Base-by-base conservation (phyloP, 2,329 filamentous ascomycete species). In the Talaromyces sp. region DNA sequence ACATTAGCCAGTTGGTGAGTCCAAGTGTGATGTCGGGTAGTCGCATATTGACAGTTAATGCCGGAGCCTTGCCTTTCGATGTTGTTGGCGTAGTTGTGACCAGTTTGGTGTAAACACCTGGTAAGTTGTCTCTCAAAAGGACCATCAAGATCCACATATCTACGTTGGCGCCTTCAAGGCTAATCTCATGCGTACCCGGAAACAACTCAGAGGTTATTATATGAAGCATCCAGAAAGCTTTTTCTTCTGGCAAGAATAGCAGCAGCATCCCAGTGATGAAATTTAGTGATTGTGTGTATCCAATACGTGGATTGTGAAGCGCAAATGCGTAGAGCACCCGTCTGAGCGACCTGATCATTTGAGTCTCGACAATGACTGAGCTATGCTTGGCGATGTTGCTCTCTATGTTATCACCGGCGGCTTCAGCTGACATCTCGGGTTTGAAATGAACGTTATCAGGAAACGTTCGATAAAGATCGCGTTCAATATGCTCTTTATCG, bases 1-100 rank as follows among this genome's bases (percentile, higher is more conserved):
- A 96, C 94, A 98, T 97, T 77, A 98, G 96, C 94, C 94, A 98
- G 3, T 93, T 91, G 10, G 93, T 97, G 77, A 95, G 92, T 70
- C 93, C 96, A 5, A 98, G 85, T 0, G 92, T 95, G 69, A 98
- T 94, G 13, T 94, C 93, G 0, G 94, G 94, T 11, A 97, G 84
- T 4, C 90, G 85, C 9, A 78, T 78, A 54, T 76, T 68, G 66
- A 80, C 72, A 41, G 75, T 78, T 72, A 72, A 78, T 70, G 69
- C 80, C 72, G 69, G 82, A 78, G 72, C 75, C 66, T 77, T 80
- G 65, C 73, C 72, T 61, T 73, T 77, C 22, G 74, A 70, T 16
- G 74, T 72, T 66, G 71, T 75, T 68, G 70, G 72, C 52, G 73
- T 91, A 83, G 76, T 94, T 67, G 88, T 88, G 35, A 92, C 92